phyloP scores from a whole-genome alignment of 106 monocot species.

The Alisma plantagoaquatica region DNA sequence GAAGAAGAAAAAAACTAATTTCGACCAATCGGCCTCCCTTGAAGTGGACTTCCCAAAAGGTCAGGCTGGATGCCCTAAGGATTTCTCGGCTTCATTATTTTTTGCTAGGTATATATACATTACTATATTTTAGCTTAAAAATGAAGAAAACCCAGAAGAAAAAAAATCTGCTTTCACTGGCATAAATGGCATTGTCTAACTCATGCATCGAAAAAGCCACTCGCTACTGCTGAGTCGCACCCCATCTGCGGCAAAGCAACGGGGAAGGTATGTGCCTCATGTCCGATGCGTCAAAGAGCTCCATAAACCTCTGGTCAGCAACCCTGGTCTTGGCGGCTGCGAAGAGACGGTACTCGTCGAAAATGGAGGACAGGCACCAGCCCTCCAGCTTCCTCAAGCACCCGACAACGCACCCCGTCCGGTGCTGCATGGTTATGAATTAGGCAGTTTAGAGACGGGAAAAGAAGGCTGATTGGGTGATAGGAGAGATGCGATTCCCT shows the following conservation, averaged over 20 bases:
- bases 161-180: too few species aligned
- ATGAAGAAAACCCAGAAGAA: too few species aligned
- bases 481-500: background rate
- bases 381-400: constrained; percentile 21
- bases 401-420: constrained; percentile 28
- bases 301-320: constrained; percentile 26
- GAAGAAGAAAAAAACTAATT: too few species aligned
- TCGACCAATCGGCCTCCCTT: too few species aligned
- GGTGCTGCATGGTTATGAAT: constrained; percentile 10
- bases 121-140: too few species aligned
- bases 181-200: too few species aligned
- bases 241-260: constrained; percentile 1
- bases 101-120: too few species aligned
- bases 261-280: constrained; percentile 8
- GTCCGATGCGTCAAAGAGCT: constrained; percentile 12
- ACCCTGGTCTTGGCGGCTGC: constrained; percentile 22
- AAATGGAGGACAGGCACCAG: constrained; percentile 24
- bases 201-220: too few species aligned
- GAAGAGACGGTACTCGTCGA: constrained; percentile 27
- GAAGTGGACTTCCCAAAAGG: too few species aligned
- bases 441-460: background rate
- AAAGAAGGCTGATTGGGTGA: background rate
- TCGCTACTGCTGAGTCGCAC: too few species aligned
- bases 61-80: too few species aligned
- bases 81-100: too few species aligned